A percentile compares a stretch with the other conserved stretches of the same genome.
Evolutionary conservation across 2,329 filamentous ascomycete genomes (phyloP).

Genomic region (Metarhizium brunneum): DNA sequence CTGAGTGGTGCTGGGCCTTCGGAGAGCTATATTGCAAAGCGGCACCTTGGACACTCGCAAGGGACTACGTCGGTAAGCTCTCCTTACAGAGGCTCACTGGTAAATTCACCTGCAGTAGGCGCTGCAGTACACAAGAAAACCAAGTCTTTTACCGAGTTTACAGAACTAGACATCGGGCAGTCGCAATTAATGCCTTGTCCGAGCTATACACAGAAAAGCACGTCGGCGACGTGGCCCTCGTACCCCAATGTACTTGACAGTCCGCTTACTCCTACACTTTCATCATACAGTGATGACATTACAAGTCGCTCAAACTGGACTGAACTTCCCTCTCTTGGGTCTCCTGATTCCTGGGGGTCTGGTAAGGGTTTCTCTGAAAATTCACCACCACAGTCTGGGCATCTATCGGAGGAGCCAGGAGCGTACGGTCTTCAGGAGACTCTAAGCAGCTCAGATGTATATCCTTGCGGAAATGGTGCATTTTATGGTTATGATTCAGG

Average conservation of each 20-base stretch:
- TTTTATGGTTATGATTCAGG: constrained; percentile 2
- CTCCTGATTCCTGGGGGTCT: constrained; percentile 5
- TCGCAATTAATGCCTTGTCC: neutral
- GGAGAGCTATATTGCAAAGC: neutral
- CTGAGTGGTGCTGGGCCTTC: neutral
- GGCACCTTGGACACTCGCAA: neutral
- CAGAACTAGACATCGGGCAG: neutral
- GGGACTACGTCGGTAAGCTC: neutral
- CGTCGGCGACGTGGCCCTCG: neutral
- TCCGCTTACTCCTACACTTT: constrained; percentile 3
- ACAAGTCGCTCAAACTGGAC: neutral
- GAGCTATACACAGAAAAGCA: neutral
- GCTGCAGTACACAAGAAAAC: neutral
- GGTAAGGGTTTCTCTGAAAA: constrained; percentile 2
- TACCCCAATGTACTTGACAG: neutral
- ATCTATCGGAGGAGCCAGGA: neutral
- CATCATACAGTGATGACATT: constrained; percentile 5
- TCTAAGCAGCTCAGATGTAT: neutral
- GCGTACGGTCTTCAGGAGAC: neutral
- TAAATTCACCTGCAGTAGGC: neutral
- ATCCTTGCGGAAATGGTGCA: neutral
- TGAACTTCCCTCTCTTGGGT: neutral
- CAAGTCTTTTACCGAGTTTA: constrained; percentile 1
- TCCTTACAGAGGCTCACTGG: neutral
- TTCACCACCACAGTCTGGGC: constrained; percentile 1